Evolutionary conservation across 139 green algal species (phyloP), one percentile per base, ranked within the genome.

Genomic region (Tetradesmus lagerheimii): DNA sequence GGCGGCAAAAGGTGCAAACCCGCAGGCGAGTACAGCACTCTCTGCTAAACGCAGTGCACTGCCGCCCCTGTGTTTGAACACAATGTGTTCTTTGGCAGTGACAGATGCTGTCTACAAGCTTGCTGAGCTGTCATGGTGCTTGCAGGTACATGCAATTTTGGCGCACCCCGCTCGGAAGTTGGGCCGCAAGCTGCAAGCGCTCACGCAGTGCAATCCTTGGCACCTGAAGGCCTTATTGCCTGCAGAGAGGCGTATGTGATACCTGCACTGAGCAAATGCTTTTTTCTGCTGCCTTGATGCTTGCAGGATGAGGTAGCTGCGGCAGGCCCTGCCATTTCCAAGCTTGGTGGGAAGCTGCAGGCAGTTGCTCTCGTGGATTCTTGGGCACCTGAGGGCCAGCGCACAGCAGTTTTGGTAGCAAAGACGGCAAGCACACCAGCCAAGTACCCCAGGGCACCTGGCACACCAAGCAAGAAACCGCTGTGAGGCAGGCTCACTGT

Each of bases 1-100:
- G 45, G 97, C 97, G 29, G 93, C 96, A 39, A 99, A 99, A 91
- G 97, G 96, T 0, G 82, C 94, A 1, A 79, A 91, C 14, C 92
- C 93, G 0, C 43, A 97, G 92, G 43, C 43, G 8, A 50, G 43
- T 50, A 8, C 43, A 50, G 43, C 43, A 50, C 43, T 50, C 8
- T 50, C n/a, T n/a, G n/a, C n/a, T n/a, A n/a, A n/a, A n/a, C n/a
- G n/a, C n/a, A n/a, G n/a, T n/a, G n/a, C n/a, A n/a, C n/a, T n/a
- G n/a, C n/a, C n/a, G n/a, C n/a, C n/a, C n/a, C n/a, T n/a, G n/a
- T n/a, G n/a, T n/a, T n/a, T n/a, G n/a, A n/a, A n/a, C n/a, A n/a
- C n/a, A n/a, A n/a, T n/a, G n/a, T n/a, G n/a, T n/a, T n/a, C n/a
- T n/a, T n/a, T n/a, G n/a, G n/a, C n/a, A n/a, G n/a, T n/a, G n/a